These are phyloP conservation scores for Phycomyces nitens DNA, from an alignment of 192 early-diverging fungal species.

Conservation along the genomic window DNA sequence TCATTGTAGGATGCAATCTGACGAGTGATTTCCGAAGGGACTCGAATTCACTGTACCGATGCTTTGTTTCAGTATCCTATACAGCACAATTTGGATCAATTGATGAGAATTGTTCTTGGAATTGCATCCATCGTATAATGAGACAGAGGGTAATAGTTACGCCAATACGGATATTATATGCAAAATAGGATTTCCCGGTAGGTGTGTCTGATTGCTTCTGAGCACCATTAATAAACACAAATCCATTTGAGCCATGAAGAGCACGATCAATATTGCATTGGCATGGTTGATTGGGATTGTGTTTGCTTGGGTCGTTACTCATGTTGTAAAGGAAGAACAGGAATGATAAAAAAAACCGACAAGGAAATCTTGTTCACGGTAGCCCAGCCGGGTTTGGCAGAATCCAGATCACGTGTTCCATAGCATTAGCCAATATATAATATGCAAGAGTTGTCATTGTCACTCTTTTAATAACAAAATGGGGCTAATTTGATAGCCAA, in stretches of 20 bases:
- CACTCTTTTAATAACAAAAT: too few species aligned
- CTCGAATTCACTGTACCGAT: slow-evolving; percentile 97
- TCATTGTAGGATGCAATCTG: slow-evolving; percentile 79
- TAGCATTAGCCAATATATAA: too few species aligned
- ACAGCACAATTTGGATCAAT: neutral
- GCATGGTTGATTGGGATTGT: slow-evolving; percentile 10
- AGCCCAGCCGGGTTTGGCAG: too few species aligned
- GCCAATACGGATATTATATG: slow-evolving; percentile 51
- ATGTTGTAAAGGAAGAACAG: neutral
- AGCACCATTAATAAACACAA: slow-evolving; percentile 46
- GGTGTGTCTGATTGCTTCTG: slow-evolving; percentile 48
- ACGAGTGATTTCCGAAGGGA: slow-evolving; percentile 75
- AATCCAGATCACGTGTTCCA: too few species aligned
- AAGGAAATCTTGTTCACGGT: too few species aligned
- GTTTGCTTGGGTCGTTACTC: neutral
- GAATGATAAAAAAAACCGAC: too few species aligned
- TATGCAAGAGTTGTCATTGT: too few species aligned
- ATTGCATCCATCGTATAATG: neutral
- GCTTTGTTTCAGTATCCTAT: slow-evolving; percentile 67
- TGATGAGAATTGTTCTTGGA: neutral
- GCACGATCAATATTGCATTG: slow-evolving; percentile 37
- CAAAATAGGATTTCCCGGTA: slow-evolving; percentile 45
- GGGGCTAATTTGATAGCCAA: too few species aligned
- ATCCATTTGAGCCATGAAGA: slow-evolving; percentile 33
- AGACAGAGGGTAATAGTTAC: slow-evolving; percentile 30